These are phyloP conservation scores for Colletotrichum tofieldiae DNA, from an alignment of 2,329 filamentous ascomycete genomes.

Conservation along the genomic window DNA sequence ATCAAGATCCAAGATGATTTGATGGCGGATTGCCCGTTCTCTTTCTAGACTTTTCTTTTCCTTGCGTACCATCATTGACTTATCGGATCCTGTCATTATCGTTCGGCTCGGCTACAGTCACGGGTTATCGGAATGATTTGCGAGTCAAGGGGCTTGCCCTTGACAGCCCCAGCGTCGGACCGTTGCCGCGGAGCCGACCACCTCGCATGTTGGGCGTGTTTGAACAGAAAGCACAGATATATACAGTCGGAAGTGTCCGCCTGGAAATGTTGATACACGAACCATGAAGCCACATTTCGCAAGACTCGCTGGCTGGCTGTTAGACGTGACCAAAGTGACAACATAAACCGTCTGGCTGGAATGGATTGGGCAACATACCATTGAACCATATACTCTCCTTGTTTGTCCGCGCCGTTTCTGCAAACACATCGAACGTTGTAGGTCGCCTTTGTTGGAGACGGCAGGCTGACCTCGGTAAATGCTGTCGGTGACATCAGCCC, in stretches of 20 bases:
- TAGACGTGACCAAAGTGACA: conserved; percentile 22
- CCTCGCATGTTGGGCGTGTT: conserved; percentile 71
- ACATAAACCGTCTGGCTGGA: conserved; percentile 26
- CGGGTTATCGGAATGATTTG: conserved; percentile 62
- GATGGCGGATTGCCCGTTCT: conserved; percentile 32
- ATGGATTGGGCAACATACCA: conserved; percentile 63
- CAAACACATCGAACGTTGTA: conserved; percentile 72
- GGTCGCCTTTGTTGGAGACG: conserved; percentile 61
- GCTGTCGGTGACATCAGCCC: conserved; percentile 67
- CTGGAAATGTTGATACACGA: conserved; percentile 73
- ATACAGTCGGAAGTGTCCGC: conserved; percentile 71
- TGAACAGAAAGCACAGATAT: conserved; percentile 76
- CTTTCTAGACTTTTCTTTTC: conserved; percentile 31
- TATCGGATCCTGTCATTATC: conserved; percentile 18
- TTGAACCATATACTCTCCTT: conserved; percentile 73
- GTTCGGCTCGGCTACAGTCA: conserved; percentile 2
- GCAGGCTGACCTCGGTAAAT: conserved; percentile 64
- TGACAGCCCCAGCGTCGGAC: conserved; percentile 48
- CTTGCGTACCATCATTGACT: conserved; percentile 4
- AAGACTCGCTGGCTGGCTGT: conserved; percentile 68
- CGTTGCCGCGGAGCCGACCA: conserved; percentile 60
- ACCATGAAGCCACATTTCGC: conserved; percentile 77
- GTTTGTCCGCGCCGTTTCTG: conserved; percentile 57
- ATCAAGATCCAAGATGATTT: conserved; percentile 35
- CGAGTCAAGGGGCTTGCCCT: conserved; percentile 60